Percentiles rank a stretch among this genome's conserved stretches.
Conservation (phyloP, 1,284 basidiomycete genomes). For the Ustilago lituana region DNA sequence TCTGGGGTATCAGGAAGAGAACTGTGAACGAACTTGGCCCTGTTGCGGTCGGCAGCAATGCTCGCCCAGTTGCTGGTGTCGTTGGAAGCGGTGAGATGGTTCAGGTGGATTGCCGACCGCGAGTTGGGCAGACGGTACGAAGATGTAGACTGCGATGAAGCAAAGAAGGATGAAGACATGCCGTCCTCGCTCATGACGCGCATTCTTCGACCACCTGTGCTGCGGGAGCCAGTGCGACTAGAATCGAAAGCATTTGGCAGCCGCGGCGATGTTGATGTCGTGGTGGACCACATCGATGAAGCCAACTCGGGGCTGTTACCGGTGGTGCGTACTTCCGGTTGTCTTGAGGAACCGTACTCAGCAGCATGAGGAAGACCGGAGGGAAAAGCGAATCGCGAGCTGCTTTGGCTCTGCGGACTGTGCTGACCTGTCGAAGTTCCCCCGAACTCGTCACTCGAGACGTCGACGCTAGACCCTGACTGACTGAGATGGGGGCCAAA, state of each 20-base stretch:
- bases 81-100: conserved; percentile 3
- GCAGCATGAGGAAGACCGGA: not conserved
- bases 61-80: conserved; percentile 7
- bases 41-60: conserved; percentile 8
- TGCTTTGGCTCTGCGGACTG: conserved; percentile 11
- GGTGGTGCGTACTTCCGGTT: conserved; percentile 13
- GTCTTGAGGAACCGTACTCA: conserved; percentile 4
- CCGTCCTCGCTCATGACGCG: conserved; percentile 55
- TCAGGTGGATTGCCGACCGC: conserved; percentile 28
- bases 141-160: conserved; percentile 6
- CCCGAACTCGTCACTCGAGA: conserved; percentile 37
- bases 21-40: conserved; percentile 1
- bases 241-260: conserved; percentile 10
- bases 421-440: conserved; percentile 20
- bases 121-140: conserved; percentile 26
- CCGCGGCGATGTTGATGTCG: not conserved
- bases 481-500: conserved; percentile 8
- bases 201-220: conserved; percentile 29
- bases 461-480: conserved; percentile 37
- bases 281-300: conserved; percentile 7
- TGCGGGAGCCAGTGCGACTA: conserved; percentile 27
- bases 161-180: conserved; percentile 14
- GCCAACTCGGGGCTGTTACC: conserved; percentile 27
- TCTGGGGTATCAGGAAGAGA: conserved; percentile 49
- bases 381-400: conserved; percentile 15